Evolutionary conservation across 1,139 yeast genomes (phyloP).

Genomic region (Candida dubliniensis): DNA sequence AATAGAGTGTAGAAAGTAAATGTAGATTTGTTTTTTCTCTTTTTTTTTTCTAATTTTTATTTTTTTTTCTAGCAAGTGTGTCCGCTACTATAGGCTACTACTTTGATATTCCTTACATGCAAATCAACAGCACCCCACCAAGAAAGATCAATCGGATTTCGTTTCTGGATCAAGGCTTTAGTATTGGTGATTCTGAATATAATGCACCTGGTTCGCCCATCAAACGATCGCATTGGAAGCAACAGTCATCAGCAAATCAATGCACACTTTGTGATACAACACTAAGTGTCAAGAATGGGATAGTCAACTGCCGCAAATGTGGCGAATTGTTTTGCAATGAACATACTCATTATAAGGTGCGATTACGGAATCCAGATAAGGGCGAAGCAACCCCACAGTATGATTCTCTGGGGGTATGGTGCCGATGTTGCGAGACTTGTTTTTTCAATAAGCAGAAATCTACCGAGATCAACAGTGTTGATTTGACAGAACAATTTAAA

Average conservation of each 20-base stretch:
- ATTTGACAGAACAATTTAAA: conserved; percentile 48
- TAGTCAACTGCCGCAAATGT: conserved; percentile 67
- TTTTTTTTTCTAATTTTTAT: not conserved
- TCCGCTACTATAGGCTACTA: no score
- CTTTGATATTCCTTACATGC: not conserved
- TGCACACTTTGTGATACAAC: conserved; percentile 45
- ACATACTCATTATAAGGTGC: conserved; percentile 59
- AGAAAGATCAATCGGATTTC: conserved; percentile 34
- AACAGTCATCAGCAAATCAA: conserved; percentile 32
- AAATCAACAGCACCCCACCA: conserved; percentile 11
- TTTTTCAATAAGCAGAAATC: conserved; percentile 37
- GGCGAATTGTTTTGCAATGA: conserved; percentile 68
- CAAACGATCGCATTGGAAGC: conserved; percentile 65
- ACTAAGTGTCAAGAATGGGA: conserved; percentile 50
- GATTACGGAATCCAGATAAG: conserved; percentile 37
- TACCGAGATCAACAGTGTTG: conserved; percentile 56
- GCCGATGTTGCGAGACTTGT: conserved; percentile 68
- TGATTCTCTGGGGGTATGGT: conserved; percentile 58
- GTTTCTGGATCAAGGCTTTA: conserved; percentile 37
- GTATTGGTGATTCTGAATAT: conserved; percentile 21
- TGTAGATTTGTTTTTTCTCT: not conserved
- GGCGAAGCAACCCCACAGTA: conserved; percentile 37
- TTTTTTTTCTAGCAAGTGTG: not conserved
- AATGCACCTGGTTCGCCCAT: conserved; percentile 21
- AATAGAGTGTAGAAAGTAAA: conserved; percentile 15